Evolutionary conservation across 768 basidiomycete species (phyloP).

Genomic region (Galerina marginata): DNA sequence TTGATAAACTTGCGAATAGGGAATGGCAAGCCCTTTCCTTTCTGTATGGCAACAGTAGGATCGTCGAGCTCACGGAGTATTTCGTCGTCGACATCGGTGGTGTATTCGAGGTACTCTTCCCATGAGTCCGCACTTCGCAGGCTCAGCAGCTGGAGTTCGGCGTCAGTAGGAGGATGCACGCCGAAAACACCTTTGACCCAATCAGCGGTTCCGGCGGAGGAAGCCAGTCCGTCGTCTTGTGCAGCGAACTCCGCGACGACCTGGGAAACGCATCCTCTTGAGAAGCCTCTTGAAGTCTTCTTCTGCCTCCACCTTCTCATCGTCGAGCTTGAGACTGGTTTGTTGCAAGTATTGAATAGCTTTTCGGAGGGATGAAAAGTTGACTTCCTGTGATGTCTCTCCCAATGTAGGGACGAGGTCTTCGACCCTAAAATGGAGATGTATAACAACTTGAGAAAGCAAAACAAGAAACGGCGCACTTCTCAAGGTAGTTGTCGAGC

Average conservation of each 20-base stretch:
- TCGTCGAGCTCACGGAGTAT: constrained; percentile 9
- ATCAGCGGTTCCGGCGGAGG: constrained; percentile 29
- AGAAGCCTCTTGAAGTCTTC: constrained; percentile 53
- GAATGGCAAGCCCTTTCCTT: constrained; percentile 22
- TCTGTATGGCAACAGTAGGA: not conserved
- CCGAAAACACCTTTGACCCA: constrained; percentile 47
- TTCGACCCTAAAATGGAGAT: constrained; percentile 50
- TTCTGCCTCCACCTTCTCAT: constrained; percentile 63
- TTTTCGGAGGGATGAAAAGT: constrained; percentile 50
- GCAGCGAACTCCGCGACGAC: constrained; percentile 31
- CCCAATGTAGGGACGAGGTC: constrained; percentile 38
- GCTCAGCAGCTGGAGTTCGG: constrained; percentile 26
- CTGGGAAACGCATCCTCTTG: constrained; percentile 36
- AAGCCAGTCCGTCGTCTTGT: constrained; percentile 25
- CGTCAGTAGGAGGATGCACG: constrained; percentile 35
- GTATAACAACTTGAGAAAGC: not conserved
- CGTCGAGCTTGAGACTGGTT: constrained; percentile 61
- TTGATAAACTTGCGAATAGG: constrained; percentile 53
- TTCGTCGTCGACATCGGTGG: constrained; percentile 8
- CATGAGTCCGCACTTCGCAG: constrained; percentile 32
- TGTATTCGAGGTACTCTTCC: constrained; percentile 38
- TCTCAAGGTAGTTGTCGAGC: constrained; percentile 63
- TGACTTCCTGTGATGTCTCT: constrained; percentile 25
- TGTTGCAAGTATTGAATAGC: constrained; percentile 52
- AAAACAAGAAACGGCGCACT: constrained; percentile 42